phyloP scores from a whole-genome alignment of 2,329 filamentous ascomycete species.

The Monosporascus sp. region DNA sequence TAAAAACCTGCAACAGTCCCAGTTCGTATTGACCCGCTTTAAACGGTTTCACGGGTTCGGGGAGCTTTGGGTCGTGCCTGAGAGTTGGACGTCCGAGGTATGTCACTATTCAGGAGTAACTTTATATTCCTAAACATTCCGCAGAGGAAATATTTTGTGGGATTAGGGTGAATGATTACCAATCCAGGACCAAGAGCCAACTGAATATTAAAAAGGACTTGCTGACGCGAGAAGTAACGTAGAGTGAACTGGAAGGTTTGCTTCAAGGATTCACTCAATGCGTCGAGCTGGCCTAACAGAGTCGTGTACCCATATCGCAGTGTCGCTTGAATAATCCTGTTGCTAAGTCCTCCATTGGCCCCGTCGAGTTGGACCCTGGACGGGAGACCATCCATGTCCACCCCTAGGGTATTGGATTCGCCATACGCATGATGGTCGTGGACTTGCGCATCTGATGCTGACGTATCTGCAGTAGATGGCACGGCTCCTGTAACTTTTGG shows the following conservation, averaged over 20 bases:
- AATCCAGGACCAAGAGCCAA: neutral
- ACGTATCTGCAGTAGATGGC: neutral
- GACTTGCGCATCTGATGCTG: neutral
- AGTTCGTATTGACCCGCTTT: neutral
- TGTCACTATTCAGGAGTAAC: too few species aligned
- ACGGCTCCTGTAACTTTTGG: neutral
- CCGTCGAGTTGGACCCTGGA: neutral
- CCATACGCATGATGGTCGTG: neutral
- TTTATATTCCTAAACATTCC: too few species aligned
- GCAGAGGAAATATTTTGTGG: too few species aligned
- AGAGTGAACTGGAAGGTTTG: neutral
- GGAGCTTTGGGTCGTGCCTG: too few species aligned
- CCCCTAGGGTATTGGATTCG: neutral
- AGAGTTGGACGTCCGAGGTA: too few species aligned
- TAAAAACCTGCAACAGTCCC: neutral
- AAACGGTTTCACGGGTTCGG: neutral
- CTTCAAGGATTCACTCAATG: neutral
- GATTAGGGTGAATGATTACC: neutral
- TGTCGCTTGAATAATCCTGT: neutral
- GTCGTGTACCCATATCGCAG: neutral
- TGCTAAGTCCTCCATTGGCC: neutral
- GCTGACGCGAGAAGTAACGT: neutral
- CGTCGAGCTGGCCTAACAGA: neutral
- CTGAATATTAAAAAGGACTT: neutral
- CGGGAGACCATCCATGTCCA: neutral